Conservation (phyloP, 305 asterid genomes). For the Salvia sclarea region DNA sequence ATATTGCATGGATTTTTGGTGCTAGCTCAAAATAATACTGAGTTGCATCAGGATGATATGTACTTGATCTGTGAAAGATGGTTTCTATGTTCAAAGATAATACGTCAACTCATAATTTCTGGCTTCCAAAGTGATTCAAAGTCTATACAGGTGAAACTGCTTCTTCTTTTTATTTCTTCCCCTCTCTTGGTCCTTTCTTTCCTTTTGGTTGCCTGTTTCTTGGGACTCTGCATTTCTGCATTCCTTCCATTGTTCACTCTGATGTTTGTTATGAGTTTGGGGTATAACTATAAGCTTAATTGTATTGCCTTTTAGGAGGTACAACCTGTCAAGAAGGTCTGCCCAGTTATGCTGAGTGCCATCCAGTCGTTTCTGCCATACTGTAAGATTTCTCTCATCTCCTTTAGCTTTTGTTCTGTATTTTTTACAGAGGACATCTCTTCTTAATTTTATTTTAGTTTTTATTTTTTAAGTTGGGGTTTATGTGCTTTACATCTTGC, state of each 20-base stretch:
- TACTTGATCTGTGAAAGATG: slow-evolving; percentile 92
- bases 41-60: slow-evolving; percentile 65
- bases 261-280: slow-evolving; percentile 22
- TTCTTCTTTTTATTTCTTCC: background rate
- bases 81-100: slow-evolving; percentile 91
- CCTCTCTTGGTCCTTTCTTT: background rate
- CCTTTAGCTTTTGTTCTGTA: slow-evolving; percentile 10
- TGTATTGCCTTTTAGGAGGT: slow-evolving; percentile 70
- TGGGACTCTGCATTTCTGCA: slow-evolving; percentile 1
- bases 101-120: slow-evolving; percentile 74
- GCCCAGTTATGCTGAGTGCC: slow-evolving; percentile 80
- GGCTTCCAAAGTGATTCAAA: slow-evolving; percentile 86
- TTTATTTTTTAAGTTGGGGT: background rate
- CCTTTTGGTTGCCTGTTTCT: slow-evolving; percentile 6
- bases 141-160: slow-evolving; percentile 60
- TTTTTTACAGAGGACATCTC: background rate
- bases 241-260: background rate
- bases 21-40: slow-evolving; percentile 78
- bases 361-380: slow-evolving; percentile 72
- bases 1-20: slow-evolving; percentile 73
- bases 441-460: too few relatives aligned
- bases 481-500: slow-evolving; percentile 19
- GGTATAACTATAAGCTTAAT: slow-evolving; percentile 32
- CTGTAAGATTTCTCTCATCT: slow-evolving; percentile 60
- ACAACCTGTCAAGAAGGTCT: slow-evolving; percentile 81